A percentile compares a stretch with the other conserved stretches of the same genome.
phyloP scores from a whole-genome alignment of 768 basidiomycete species.

The Lentinula boryana region DNA sequence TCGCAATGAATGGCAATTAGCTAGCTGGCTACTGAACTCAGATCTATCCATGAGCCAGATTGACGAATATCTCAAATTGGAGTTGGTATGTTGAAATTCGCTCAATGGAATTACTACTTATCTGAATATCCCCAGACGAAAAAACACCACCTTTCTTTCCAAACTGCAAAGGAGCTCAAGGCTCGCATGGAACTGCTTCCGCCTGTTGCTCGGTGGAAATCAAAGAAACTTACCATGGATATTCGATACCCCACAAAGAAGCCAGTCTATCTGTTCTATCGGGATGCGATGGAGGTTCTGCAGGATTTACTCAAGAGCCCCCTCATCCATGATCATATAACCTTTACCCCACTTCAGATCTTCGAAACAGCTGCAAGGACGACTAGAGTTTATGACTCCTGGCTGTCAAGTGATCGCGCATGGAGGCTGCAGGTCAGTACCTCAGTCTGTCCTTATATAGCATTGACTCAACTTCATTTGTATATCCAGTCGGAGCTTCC shows the following conservation, averaged over 20 bases:
- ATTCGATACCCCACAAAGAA: not conserved
- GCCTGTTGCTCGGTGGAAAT: not conserved
- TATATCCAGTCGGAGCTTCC: not conserved
- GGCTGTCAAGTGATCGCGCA: not conserved
- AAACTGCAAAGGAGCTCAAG: not conserved
- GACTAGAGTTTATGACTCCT: not conserved
- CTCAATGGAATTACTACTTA: not conserved
- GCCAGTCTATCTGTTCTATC: not conserved
- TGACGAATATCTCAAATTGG: not conserved
- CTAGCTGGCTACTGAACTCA: too few species aligned
- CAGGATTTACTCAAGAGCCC: not conserved
- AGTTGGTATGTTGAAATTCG: not conserved
- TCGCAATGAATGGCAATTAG: too few species aligned
- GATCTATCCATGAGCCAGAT: not conserved
- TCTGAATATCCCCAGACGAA: not conserved
- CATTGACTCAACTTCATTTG: not conserved
- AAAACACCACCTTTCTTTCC: not conserved
- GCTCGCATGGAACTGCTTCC: not conserved
- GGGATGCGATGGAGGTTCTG: not conserved
- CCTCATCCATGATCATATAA: not conserved
- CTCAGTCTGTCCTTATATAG: not conserved
- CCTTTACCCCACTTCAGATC: not conserved
- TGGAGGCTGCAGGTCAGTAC: not conserved
- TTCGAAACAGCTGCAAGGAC: not conserved
- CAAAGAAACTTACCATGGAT: not conserved